Evolutionary conservation across 108 stramenopile genomes (phyloP).

Genomic region (Craspedostauros australis): DNA sequence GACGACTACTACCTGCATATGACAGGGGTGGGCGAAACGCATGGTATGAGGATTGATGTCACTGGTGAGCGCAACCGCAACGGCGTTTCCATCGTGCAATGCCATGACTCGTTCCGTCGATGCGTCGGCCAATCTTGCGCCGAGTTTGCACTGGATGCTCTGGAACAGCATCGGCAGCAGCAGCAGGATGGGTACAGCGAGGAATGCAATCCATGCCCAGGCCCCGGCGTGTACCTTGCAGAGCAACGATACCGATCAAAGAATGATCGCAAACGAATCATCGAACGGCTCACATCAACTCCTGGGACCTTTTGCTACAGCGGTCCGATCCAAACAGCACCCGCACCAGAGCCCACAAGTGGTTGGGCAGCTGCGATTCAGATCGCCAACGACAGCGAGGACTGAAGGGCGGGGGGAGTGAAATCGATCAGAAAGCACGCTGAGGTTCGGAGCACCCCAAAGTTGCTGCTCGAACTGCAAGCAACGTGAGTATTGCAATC

Average conservation of each 20-base stretch:
- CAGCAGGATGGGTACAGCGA: not conserved
- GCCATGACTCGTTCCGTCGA: slow-evolving; percentile 49
- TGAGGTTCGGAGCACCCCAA: too few relatives aligned
- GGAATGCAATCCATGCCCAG: not conserved
- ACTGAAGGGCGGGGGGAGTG: not conserved
- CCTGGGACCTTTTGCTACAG: slow-evolving; percentile 53
- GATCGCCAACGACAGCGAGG: slow-evolving; percentile 1
- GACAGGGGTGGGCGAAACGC: slow-evolving; percentile 38
- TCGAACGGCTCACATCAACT: slow-evolving; percentile 31
- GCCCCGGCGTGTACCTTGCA: slow-evolving; percentile 34
- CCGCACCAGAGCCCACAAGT: not conserved
- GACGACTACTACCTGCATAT: slow-evolving; percentile 31
- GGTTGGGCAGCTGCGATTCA: slow-evolving; percentile 1
- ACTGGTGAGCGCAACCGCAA: slow-evolving; percentile 2
- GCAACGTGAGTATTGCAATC: too few relatives aligned
- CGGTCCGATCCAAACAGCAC: slow-evolving; percentile 18
- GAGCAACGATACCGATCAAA: slow-evolving; percentile 37
- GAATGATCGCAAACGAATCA: slow-evolving; percentile 30
- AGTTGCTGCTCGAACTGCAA: too few relatives aligned
- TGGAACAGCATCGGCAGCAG: slow-evolving; percentile 23
- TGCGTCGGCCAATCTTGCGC: slow-evolving; percentile 63
- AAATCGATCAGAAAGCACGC: too few relatives aligned
- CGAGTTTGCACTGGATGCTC: slow-evolving; percentile 48
- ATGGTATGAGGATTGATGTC: slow-evolving; percentile 66
- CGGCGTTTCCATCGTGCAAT: slow-evolving; percentile 38